Evolutionary conservation across 2,329 filamentous ascomycete genomes (phyloP).

Genomic region (Claviceps fusiformis): DNA sequence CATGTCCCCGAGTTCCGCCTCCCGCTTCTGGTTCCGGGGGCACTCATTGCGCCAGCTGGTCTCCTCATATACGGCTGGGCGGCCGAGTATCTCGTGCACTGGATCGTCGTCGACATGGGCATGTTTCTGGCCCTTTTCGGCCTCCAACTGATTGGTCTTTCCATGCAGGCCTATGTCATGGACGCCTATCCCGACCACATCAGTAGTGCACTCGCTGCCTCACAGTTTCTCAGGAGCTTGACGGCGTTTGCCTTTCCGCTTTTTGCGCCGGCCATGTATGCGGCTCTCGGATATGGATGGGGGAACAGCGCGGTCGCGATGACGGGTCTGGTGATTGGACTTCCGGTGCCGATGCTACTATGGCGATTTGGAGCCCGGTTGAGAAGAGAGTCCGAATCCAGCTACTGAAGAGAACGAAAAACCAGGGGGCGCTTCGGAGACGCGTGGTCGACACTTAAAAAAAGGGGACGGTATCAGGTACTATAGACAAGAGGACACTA

Average conservation of each 20-base stretch:
- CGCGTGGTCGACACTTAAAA: not conserved
- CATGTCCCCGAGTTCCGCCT: conserved; percentile 13
- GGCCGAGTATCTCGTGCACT: conserved; percentile 22
- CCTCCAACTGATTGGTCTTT: conserved; percentile 18
- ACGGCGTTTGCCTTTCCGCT: conserved; percentile 33
- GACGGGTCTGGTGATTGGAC: not conserved
- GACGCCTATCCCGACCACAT: conserved; percentile 33
- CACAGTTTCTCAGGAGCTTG: conserved; percentile 29
- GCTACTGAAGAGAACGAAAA: not conserved
- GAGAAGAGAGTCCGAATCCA: not conserved
- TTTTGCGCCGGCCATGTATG: conserved; percentile 27
- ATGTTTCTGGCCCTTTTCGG: conserved; percentile 20
- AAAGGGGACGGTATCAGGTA: not conserved
- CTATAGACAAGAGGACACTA: not conserved
- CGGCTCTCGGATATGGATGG: conserved; percentile 15
- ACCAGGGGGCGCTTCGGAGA: not conserved
- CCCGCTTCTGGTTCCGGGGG: conserved; percentile 20
- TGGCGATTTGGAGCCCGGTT: not conserved
- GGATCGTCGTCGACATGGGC: conserved; percentile 25
- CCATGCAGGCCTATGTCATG: conserved; percentile 23
- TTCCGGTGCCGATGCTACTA: not conserved
- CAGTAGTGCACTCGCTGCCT: conserved; percentile 31
- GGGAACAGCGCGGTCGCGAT: conserved; percentile 15
- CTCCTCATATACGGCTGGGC: conserved; percentile 31
- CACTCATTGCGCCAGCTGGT: conserved; percentile 26